Evolutionary conservation across 2,329 filamentous ascomycete species (phyloP), one percentile per base, ranked within the genome.

Genomic region (Rugonectria rugulosa): DNA sequence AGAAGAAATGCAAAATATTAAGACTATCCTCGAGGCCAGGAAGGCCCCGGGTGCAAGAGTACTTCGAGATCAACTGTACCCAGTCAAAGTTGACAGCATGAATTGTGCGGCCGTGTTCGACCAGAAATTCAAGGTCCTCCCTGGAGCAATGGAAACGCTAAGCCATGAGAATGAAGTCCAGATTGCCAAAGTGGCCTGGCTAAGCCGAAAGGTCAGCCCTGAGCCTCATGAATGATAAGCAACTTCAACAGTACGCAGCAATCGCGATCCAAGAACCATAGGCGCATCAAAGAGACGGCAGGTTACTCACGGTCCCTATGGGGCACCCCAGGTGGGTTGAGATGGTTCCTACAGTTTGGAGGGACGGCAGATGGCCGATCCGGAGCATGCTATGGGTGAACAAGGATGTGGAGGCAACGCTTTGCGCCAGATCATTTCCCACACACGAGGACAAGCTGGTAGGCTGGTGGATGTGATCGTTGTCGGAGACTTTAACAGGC

Each of bases 71-170:
- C 38, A 67, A 37, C 53, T 68, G 10, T 68, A 66, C 45, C 63
- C 56, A 12, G 44, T 67, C 29, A 68, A 64, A 54, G 63, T 69
- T 37, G 62, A 69, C 52, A 64, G 53, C 34, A 57, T 61, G 26
- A 63, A 53, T 46, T 60, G 59, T 21, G 59, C 48, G 20, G 64
- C 53, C 14, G 56, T 67, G 8, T 46, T 64, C 14, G 56, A 68
- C 43, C 42, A 68, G 50, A 43, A 59, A 14, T 42, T 49, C 21
- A 60, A 61, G 14, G 42, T 64, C 21, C 50, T 38, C 15, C 23
- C 55, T n/a, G 58, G 51, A 41, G 59, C 46, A 17, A 53, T 53
- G 5, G 58, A 67, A 51, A 56, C 45, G 14, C 50, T 67, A 20
- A 43, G 60, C 32, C 26, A 59, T 34, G 60, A 67, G 47, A 69